Base-by-base conservation (phyloP, 192 early-diverging fungal species). In the Podila clonocystis region DNA sequence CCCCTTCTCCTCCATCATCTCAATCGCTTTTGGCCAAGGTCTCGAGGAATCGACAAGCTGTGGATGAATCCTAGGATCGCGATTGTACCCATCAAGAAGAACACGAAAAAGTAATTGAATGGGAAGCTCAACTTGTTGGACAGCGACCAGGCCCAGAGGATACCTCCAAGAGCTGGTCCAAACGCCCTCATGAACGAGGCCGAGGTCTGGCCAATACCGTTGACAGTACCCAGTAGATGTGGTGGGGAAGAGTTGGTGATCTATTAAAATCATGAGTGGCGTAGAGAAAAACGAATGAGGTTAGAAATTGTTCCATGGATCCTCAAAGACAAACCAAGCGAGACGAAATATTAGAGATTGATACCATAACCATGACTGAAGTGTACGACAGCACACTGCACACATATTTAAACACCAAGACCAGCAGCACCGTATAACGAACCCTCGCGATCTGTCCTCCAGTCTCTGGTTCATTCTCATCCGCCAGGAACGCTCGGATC, bases 41-140 rank as follows among this genome's bases (percentile, higher is more conserved):
- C 70, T 22, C 45, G 33, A 2, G 87, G 87, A 17, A 88, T 68
- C 5, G 50, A 52, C 11, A 71, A 73, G 45, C 73, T 85, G 33
- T 84, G 83, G 15, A 84, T 24, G 11, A 80, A 84, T 0, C 82
- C 48, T 19, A 89, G n/a, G 4, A 83, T 20, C 33, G 85, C 57
- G 31, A 88, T 71, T 1, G 79, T 64, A 19, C 72, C 74, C 58
- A 89, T 83, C 45, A 91, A 34, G 60, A 86, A 75, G 45, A 84
- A 91, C 11, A 87, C 83, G 38, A 90, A 83, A 55, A 84, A 85
- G 70, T 86, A 79, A 52, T 91, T 84, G 72, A 91, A 87, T 0
- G 90, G 90, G 60, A 84, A 90, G 4, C 20, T 52, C 13, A 79
- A 60, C 20, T 71, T 74, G 62, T 77, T 89, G 11, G 76, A 79